Evolutionary conservation across 164 flowering plant genomes (phyloP).

Genomic region (Vitis rupestris): DNA sequence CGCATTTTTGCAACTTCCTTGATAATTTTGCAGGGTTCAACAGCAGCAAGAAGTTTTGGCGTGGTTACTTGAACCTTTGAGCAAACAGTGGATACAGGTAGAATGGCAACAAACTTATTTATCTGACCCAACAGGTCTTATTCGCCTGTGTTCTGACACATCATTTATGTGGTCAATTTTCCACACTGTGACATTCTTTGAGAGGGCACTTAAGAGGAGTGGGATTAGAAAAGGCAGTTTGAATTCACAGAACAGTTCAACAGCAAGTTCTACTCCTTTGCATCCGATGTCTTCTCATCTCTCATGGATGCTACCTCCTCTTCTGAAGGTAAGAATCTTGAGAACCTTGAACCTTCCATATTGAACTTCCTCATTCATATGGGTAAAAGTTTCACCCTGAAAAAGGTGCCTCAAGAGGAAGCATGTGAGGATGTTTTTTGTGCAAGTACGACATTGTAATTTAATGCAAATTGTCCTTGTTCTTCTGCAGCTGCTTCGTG

Average conservation of each 20-base stretch:
- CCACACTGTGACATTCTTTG: constrained; percentile 93
- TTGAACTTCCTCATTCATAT: neutral
- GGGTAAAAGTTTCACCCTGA: neutral
- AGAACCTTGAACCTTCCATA: neutral
- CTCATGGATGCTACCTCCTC: constrained; percentile 97
- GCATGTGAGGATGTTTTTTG: neutral
- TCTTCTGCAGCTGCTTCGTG: constrained; percentile 77
- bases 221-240: constrained; percentile 54
- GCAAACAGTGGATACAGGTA: constrained; percentile 73
- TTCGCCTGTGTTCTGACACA: constrained; percentile 64
- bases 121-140: constrained; percentile 70
- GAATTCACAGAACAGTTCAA: constrained; percentile 35
- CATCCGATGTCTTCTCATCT: constrained; percentile 93
- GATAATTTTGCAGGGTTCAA: constrained; percentile 53
- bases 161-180: constrained; percentile 87
- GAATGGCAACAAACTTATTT: constrained; percentile 92
- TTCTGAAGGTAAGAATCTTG: constrained; percentile 58
- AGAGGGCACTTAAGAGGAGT: constrained; percentile 96
- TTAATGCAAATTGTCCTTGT: constrained; percentile 2
- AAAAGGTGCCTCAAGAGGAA: neutral
- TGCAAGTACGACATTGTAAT: neutral
- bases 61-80: constrained; percentile 95
- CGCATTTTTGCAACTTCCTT: neutral
- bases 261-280: constrained; percentile 21
- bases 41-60: constrained; percentile 93